A percentile compares a stretch with the other conserved stretches of the same genome.
These are phyloP conservation scores for Stachybotrys chartarum DNA, from an alignment of 2,329 filamentous ascomycete species.

Conservation along the genomic window DNA sequence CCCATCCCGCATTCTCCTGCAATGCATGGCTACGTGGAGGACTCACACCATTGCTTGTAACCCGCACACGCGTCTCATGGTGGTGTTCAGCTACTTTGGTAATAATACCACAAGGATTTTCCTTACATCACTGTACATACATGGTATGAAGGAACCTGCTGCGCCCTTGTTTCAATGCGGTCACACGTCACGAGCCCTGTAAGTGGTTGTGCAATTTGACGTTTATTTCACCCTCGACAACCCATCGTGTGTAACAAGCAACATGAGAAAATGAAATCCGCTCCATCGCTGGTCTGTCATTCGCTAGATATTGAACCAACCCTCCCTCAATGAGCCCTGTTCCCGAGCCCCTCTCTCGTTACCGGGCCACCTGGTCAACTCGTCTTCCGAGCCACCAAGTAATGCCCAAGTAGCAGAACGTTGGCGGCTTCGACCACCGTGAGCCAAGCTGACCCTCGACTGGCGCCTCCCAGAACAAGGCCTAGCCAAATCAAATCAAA, in stretches of 20 bases:
- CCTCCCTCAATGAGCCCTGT: background rate
- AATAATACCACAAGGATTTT: too few relatives aligned
- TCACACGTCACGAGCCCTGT: too few relatives aligned
- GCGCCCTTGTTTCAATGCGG: too few relatives aligned
- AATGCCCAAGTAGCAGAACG: background rate
- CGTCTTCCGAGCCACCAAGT: background rate
- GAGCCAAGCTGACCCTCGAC: background rate
- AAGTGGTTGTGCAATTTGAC: too few relatives aligned
- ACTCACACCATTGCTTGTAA: too few relatives aligned
- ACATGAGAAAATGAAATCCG: background rate
- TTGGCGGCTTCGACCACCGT: background rate
- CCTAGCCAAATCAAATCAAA: slow-evolving; percentile 2
- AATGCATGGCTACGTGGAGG: background rate
- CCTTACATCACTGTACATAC: too few relatives aligned
- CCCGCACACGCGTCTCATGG: background rate
- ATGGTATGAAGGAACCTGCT: too few relatives aligned
- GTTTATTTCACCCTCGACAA: background rate
- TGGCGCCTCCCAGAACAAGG: slow-evolving; percentile 2
- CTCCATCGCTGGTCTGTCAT: background rate
- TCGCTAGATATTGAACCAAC: background rate
- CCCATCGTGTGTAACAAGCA: background rate
- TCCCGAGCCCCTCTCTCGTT: background rate
- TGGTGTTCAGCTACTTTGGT: background rate
- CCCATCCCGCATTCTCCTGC: background rate
- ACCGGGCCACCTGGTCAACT: background rate